Evolutionary conservation across 768 basidiomycete species (phyloP).

Genomic region (Mycena pura): DNA sequence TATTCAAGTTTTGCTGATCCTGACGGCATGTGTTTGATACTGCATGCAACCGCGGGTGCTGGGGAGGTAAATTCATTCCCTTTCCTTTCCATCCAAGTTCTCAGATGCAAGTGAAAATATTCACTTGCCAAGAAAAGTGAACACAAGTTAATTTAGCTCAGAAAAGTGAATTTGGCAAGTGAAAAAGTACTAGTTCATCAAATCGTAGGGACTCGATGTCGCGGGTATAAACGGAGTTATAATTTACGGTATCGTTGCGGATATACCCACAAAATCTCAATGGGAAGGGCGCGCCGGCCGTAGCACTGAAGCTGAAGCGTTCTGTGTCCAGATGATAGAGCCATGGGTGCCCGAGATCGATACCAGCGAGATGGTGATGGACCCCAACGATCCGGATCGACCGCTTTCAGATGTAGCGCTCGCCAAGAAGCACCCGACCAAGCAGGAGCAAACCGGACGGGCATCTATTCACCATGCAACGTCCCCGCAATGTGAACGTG

Average conservation of each 20-base stretch:
- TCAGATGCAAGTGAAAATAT: too few species aligned
- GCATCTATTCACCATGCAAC: neutral
- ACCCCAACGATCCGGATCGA: neutral
- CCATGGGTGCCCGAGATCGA: conserved; percentile 2
- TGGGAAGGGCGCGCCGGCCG: neutral
- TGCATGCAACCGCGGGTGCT: neutral
- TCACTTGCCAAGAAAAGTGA: too few species aligned
- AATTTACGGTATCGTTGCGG: neutral
- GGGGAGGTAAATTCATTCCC: conserved; percentile 11
- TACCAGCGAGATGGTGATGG: neutral
- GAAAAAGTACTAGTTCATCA: too few species aligned
- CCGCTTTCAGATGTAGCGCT: neutral
- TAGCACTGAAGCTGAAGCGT: neutral
- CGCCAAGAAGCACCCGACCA: neutral
- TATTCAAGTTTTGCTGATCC: conserved; percentile 15
- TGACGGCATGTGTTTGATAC: neutral
- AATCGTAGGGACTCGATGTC: neutral
- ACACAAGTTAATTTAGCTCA: too few species aligned
- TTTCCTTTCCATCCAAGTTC: too few species aligned
- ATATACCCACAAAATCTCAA: neutral
- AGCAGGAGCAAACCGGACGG: neutral
- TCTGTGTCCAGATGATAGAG: conserved; percentile 7
- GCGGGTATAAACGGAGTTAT: neutral
- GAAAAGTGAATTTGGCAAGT: too few species aligned
- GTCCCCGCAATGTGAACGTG: neutral